Evolutionary conservation across 2,329 filamentous ascomycete species (phyloP).

Genomic region (Ilyonectria mors-panacis): DNA sequence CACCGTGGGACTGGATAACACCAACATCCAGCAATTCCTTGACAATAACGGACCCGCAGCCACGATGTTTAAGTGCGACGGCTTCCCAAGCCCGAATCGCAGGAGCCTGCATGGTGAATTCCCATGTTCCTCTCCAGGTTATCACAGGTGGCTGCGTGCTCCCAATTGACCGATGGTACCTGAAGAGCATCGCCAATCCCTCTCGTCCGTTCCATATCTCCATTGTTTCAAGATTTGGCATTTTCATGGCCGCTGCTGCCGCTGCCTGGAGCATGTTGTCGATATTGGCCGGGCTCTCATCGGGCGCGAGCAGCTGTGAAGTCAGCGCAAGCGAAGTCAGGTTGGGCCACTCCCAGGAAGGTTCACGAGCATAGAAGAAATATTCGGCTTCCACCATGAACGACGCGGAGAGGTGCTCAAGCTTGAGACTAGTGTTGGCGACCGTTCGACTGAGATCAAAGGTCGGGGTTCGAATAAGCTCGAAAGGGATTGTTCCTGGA

Average conservation of each 20-base stretch:
- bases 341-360: constrained; percentile 42
- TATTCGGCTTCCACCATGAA: constrained; percentile 48
- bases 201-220: constrained; percentile 52
- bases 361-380: constrained; percentile 40
- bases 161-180: constrained; percentile 31
- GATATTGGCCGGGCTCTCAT: constrained; percentile 32
- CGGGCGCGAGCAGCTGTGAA: constrained; percentile 43
- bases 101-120: background rate
- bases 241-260: constrained; percentile 44
- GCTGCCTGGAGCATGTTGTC: constrained; percentile 45
- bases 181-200: constrained; percentile 44
- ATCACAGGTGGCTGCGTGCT: constrained; percentile 18
- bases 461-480: constrained; percentile 36
- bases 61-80: constrained; percentile 17
- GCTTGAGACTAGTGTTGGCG: constrained; percentile 47
- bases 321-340: constrained; percentile 49
- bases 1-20: constrained; percentile 29
- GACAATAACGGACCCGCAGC: constrained; percentile 30
- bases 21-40: constrained; percentile 26
- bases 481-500: background rate
- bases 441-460: constrained; percentile 43
- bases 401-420: constrained; percentile 47
- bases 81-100: constrained; percentile 28
- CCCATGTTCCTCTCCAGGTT: constrained; percentile 13
- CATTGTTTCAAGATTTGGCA: constrained; percentile 51